phyloP scores from a whole-genome alignment of 202 grass and related monocot species.

The Bolboschoenoplectus hybrid region DNA sequence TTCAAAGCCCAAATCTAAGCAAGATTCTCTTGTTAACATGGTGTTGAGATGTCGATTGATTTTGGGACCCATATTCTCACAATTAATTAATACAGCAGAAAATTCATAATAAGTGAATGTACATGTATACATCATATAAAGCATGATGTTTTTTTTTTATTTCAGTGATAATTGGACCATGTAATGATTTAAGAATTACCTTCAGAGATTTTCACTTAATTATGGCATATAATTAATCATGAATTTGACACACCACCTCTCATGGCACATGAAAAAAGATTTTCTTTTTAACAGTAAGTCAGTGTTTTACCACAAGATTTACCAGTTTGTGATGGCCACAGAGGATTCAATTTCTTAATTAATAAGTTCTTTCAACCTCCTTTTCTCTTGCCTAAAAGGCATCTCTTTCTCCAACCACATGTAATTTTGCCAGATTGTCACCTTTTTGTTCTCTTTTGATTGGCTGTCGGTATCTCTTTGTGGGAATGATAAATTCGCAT shows the following conservation, averaged over 20 bases:
- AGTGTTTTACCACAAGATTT: not conserved
- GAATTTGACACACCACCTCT: not conserved
- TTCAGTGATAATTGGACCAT: not conserved
- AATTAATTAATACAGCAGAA: not conserved
- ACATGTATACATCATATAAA: not conserved
- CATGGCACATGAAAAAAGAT: not conserved
- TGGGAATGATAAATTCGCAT: slow-evolving; percentile 15
- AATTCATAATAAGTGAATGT: not conserved
- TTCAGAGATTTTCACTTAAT: not conserved
- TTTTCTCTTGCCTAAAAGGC: slow-evolving; percentile 6
- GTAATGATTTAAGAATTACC: not conserved
- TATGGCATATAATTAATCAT: not conserved
- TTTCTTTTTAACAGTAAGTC: not conserved
- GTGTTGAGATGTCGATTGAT: not conserved
- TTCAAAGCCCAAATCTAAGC: slow-evolving; percentile 4
- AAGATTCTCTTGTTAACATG: slow-evolving; percentile 26
- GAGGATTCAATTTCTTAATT: not conserved
- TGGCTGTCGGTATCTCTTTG: slow-evolving; percentile 24
- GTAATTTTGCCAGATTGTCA: slow-evolving; percentile 27
- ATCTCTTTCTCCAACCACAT: slow-evolving; percentile 29
- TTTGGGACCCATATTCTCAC: slow-evolving; percentile 29
- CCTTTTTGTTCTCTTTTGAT: slow-evolving; percentile 31
- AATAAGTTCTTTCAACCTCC: not conserved
- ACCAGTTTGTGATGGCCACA: not conserved
- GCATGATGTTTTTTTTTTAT: not conserved